Conservation (phyloP, 768 basidiomycete genomes). For the Holtermannia corniformis region DNA sequence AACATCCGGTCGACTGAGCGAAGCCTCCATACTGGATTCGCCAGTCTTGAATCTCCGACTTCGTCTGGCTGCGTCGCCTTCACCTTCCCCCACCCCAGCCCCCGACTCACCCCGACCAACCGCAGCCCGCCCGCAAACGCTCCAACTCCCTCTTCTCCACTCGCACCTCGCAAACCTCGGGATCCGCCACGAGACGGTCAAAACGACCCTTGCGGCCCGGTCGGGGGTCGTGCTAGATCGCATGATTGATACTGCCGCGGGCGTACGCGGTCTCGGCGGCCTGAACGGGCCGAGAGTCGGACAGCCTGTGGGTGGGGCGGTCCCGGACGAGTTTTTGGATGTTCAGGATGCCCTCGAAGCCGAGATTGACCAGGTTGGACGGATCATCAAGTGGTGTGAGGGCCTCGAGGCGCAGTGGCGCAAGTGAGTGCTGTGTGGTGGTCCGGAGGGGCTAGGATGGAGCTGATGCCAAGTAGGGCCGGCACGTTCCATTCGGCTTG, state of each 20-base stretch:
- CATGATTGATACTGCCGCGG: conserved; percentile 29
- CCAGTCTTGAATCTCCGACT: background rate
- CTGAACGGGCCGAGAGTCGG: conserved; percentile 9
- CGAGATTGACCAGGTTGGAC: conserved; percentile 6
- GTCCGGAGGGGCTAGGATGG: too few species aligned
- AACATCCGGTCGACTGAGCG: background rate
- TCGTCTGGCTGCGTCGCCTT: background rate
- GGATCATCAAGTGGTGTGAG: conserved; percentile 12
- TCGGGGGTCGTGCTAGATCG: conserved; percentile 18
- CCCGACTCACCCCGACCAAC: conserved; percentile 1
- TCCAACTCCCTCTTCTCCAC: conserved; percentile 12
- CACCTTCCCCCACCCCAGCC: background rate
- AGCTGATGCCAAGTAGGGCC: too few species aligned
- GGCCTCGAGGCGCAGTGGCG: conserved; percentile 18
- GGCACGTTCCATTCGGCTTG: too few species aligned
- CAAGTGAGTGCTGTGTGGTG: conserved; percentile 15
- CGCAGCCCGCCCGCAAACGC: too few species aligned
- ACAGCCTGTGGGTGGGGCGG: conserved; percentile 7
- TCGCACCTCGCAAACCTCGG: conserved; percentile 18
- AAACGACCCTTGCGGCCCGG: conserved; percentile 7
- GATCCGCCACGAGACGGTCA: conserved; percentile 14
- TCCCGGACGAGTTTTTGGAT: conserved; percentile 29
- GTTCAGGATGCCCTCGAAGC: conserved; percentile 29
- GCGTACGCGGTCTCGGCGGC: conserved; percentile 21
- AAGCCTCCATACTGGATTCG: background rate